Evolutionary conservation across 495 filamentous ascomycete species (phyloP), one percentile per base, ranked within the genome.

Genomic region (Lindgomyces ingoldianus): DNA sequence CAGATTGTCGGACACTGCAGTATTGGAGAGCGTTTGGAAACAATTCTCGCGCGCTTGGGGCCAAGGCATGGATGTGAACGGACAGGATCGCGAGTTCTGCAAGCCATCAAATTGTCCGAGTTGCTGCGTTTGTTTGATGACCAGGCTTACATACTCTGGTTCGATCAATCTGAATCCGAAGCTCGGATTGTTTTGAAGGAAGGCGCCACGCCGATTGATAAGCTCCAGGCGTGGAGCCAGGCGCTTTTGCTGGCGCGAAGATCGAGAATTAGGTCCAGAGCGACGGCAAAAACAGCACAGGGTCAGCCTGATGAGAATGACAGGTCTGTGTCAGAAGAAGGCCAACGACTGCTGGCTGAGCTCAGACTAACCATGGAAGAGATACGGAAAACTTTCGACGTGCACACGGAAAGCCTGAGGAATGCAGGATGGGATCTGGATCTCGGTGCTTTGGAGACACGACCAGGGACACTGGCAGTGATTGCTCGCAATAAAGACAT

Each of bases 221-320:
- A 87, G 60, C 72, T 92, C 1, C 83, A 83, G 72, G 90, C 88
- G 8, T 96, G 89, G 90, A 79, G 81, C 47, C 87, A 93, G 66
- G 90, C 87, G 6, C 79, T 93, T 4, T 76, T 86, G 39, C 77
- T 84, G 33, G 84, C 84, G 14, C 66, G 73, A 39, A 54, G 73
- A 3, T 48, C 73, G 55, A 44, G 47, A 47, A 16, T 22, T 25
- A 19, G 14, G n/a, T 44, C 29, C 16, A 18, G 24, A 47, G 19
- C 36, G 8, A 6, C 19, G 19, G 12, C 19, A 29, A 10, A 47
- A 1, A 24, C 16, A 26, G 47, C 10, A 45, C 27, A 59, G 11
- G 9, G 33, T 25, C 42, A 46, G 62, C 41, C 18, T 39, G 16
- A 51, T 51, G 64, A 63, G 51, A 19, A 57, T 18, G 21, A 33